Conservation (phyloP, 768 basidiomycete species). For the Imleria badia region DNA sequence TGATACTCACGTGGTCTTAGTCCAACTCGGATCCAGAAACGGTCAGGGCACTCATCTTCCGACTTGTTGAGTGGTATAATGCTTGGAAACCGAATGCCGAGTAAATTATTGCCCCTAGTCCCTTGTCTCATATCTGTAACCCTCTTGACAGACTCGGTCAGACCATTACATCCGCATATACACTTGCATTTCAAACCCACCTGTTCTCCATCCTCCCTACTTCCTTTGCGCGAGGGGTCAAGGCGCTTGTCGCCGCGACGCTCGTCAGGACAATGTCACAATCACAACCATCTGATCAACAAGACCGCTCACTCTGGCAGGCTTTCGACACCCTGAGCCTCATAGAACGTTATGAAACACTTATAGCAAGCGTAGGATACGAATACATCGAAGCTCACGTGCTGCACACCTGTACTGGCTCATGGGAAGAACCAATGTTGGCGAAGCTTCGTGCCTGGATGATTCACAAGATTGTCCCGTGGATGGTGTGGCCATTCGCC, state of each 20-base stretch:
- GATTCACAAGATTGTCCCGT: constrained; percentile 73
- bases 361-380: constrained; percentile 82
- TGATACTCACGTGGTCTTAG: constrained; percentile 31
- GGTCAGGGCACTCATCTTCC: constrained; percentile 54
- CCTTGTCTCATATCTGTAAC: background rate
- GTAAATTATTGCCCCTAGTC: constrained; percentile 38
- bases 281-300: constrained; percentile 28
- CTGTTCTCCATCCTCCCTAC: constrained; percentile 72
- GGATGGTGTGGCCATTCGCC: constrained; percentile 83
- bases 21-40: constrained; percentile 44
- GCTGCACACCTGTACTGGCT: constrained; percentile 57
- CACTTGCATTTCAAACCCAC: constrained; percentile 68
- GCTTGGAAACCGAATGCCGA: constrained; percentile 71
- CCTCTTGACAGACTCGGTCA: constrained; percentile 51
- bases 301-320: constrained; percentile 47
- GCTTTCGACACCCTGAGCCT: constrained; percentile 72
- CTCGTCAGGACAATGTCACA: constrained; percentile 34
- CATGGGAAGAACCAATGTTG: constrained; percentile 70
- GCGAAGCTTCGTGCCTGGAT: constrained; percentile 71
- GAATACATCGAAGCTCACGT: constrained; percentile 82
- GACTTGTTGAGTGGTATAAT: constrained; percentile 69
- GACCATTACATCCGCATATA: constrained; percentile 60
- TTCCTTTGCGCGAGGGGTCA: constrained; percentile 66
- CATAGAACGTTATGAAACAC: constrained; percentile 78
- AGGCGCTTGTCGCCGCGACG: constrained; percentile 60